These are phyloP conservation scores for Phytophthora hibernalis DNA, from an alignment of 352 stramenopile genomes.

Conservation along the genomic window DNA sequence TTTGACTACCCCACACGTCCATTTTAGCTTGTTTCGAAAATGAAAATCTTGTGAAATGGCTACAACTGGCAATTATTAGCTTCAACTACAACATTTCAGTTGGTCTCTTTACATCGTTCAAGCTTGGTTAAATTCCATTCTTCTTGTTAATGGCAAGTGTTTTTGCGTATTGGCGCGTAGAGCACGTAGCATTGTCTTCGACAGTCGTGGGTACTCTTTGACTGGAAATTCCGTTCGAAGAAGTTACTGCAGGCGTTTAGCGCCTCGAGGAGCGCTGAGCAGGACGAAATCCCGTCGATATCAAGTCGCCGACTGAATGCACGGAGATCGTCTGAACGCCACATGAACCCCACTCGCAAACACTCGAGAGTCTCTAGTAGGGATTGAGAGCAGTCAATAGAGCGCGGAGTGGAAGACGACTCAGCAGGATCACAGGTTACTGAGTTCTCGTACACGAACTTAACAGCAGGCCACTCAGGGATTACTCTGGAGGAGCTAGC, in stretches of 20 bases:
- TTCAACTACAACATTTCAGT: too few relatives aligned
- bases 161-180: conserved; percentile 24
- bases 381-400: conserved; percentile 40
- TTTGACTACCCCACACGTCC: conserved; percentile 55
- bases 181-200: conserved; percentile 48
- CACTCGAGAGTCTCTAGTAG: conserved; percentile 38
- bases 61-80: too few relatives aligned
- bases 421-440: conserved; percentile 29
- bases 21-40: conserved; percentile 31
- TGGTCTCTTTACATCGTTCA: not conserved
- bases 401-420: not conserved
- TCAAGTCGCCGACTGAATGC: conserved; percentile 51
- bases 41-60: conserved; percentile 28
- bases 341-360: conserved; percentile 57
- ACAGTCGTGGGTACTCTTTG: conserved; percentile 57
- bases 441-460: conserved; percentile 14
- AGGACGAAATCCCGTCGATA: conserved; percentile 46
- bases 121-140: not conserved
- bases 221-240: conserved; percentile 65
- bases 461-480: conserved; percentile 50
- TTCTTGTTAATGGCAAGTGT: not conserved
- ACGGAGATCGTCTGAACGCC: conserved; percentile 39
- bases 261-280: conserved; percentile 41
- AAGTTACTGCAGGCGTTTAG: conserved; percentile 36
- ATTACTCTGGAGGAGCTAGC: conserved; percentile 35